These are phyloP conservation scores for Hyphodiscus sp. DNA, from an alignment of 2,329 filamentous ascomycete genomes.

Conservation along the genomic window DNA sequence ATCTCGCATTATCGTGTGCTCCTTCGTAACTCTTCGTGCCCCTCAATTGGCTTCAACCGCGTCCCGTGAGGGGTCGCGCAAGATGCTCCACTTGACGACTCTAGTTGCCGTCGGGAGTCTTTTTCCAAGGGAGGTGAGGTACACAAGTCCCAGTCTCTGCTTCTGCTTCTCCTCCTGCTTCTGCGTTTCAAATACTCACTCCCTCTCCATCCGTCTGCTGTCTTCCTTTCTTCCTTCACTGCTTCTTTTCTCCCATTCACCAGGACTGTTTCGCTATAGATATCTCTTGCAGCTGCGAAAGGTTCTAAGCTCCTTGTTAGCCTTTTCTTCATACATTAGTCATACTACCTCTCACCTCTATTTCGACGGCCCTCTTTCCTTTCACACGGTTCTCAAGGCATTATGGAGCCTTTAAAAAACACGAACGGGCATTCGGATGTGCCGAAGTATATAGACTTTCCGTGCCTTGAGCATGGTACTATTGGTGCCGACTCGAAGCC, in stretches of 20 bases:
- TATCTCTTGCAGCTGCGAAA: background rate
- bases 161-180: background rate
- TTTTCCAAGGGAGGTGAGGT: too few relatives aligned
- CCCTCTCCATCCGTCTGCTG: background rate
- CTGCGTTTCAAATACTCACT: background rate
- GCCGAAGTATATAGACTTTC: slow-evolving; percentile 29
- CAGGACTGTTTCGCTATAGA: background rate
- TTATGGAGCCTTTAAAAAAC: slow-evolving; percentile 21
- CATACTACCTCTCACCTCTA: background rate
- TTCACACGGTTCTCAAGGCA: background rate
- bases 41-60: background rate
- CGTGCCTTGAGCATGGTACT: slow-evolving; percentile 24
- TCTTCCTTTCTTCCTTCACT: background rate
- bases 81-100: too few relatives aligned
- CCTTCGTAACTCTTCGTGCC: background rate
- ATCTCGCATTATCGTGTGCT: background rate
- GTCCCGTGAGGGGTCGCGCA: background rate
- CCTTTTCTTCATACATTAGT: background rate
- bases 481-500: slow-evolving; percentile 45
- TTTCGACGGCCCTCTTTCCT: background rate
- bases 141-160: too few relatives aligned
- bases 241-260: background rate
- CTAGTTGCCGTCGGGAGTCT: too few relatives aligned
- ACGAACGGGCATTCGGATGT: slow-evolving; percentile 16
- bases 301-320: background rate